phyloP scores from a whole-genome alignment of 2,329 filamentous ascomycete genomes.

The Leptographium procerum region DNA sequence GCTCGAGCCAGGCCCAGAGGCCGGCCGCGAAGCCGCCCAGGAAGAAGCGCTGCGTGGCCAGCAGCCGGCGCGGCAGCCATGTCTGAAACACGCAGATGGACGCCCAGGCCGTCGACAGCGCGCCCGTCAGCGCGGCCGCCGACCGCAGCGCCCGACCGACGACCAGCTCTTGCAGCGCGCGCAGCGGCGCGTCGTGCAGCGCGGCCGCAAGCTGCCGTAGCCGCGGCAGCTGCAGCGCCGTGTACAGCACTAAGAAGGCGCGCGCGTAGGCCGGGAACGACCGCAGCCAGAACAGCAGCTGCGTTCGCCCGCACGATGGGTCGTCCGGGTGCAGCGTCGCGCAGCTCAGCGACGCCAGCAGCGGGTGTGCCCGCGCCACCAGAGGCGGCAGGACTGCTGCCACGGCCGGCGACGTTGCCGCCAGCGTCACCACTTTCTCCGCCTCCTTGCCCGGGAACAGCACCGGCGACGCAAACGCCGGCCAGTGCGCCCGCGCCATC shows the following conservation, averaged over 20 bases:
- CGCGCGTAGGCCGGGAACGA: constrained; percentile 71
- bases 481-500: constrained; percentile 76
- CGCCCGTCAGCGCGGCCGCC: constrained; percentile 66
- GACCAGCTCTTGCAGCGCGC: constrained; percentile 54
- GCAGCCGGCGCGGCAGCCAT: constrained; percentile 59
- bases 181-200: constrained; percentile 58
- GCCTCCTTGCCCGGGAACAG: constrained; percentile 63
- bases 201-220: constrained; percentile 34
- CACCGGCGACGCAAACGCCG: constrained; percentile 76
- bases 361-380: constrained; percentile 73
- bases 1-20: constrained; percentile 70
- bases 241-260: constrained; percentile 66
- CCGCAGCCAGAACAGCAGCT: constrained; percentile 75
- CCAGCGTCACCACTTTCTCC: constrained; percentile 49
- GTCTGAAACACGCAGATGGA: constrained; percentile 81
- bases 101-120: constrained; percentile 81
- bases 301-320: constrained; percentile 79
- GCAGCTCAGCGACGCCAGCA: constrained; percentile 76
- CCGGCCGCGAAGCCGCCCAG: constrained; percentile 78
- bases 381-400: constrained; percentile 63
- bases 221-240: constrained; percentile 56
- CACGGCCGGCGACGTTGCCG: constrained; percentile 45
- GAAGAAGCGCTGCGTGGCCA: constrained; percentile 82
- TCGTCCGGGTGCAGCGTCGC: constrained; percentile 79
- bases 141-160: constrained; percentile 61